These are phyloP conservation scores for Sanghuangporus sanghuang DNA, from an alignment of 1,284 basidiomycete genomes.

Conservation along the genomic window DNA sequence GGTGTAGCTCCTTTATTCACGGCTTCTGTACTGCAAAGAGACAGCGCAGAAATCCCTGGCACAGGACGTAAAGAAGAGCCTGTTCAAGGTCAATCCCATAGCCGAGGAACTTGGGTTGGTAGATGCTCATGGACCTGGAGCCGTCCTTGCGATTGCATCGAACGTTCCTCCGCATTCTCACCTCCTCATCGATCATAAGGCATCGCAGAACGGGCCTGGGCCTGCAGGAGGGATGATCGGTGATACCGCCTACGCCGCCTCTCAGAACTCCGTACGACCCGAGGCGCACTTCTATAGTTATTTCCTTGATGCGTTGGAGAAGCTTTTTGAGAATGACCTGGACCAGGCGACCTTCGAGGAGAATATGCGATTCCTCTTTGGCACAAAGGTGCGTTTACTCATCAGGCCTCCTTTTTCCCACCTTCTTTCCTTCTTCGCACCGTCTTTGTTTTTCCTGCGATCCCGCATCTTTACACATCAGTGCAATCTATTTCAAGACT, in stretches of 20 bases:
- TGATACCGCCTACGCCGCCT: neutral
- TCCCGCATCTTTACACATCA: too few relatives aligned
- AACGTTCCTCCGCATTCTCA: slow-evolving; percentile 40
- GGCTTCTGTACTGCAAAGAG: slow-evolving; percentile 83
- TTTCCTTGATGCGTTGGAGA: slow-evolving; percentile 88
- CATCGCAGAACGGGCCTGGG: neutral
- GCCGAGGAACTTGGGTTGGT: slow-evolving; percentile 71
- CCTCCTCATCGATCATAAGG: slow-evolving; percentile 19
- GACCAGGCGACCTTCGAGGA: slow-evolving; percentile 92
- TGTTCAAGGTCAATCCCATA: slow-evolving; percentile 59
- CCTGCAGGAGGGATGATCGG: neutral
- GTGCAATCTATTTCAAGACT: too few relatives aligned
- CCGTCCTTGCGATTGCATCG: slow-evolving; percentile 58
- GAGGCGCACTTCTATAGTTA: slow-evolving; percentile 76
- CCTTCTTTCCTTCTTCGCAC: slow-evolving; percentile 26
- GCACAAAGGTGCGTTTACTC: slow-evolving; percentile 70
- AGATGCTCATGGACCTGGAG: slow-evolving; percentile 69
- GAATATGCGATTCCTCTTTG: slow-evolving; percentile 94
- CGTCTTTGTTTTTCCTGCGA: slow-evolving; percentile 10
- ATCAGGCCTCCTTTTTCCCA: slow-evolving; percentile 28
- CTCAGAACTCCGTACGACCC: slow-evolving; percentile 32
- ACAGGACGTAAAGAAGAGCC: slow-evolving; percentile 46
- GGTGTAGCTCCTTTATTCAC: slow-evolving; percentile 80
- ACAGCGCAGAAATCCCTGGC: slow-evolving; percentile 61
- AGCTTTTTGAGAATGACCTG: slow-evolving; percentile 89